Evolutionary conservation across 2,329 filamentous ascomycete species (phyloP).

Genomic region (Arthroderma sp.): DNA sequence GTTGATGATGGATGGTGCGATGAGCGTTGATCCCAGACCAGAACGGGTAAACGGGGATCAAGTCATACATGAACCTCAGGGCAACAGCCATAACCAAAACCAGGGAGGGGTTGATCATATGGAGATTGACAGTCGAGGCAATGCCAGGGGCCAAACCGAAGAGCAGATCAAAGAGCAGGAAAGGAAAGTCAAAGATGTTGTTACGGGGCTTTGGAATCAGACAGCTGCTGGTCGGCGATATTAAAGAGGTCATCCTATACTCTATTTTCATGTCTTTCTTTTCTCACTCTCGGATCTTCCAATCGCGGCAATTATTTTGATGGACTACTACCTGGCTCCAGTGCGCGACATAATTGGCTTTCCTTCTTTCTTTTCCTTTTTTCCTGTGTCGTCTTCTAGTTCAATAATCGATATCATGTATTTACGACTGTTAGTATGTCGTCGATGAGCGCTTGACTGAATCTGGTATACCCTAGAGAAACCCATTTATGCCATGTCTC

Average conservation of each 20-base stretch:
- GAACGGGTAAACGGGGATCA: conserved; percentile 33
- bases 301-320: too few relatives aligned
- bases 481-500: too few relatives aligned
- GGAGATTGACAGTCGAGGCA: conserved; percentile 46
- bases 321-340: too few relatives aligned
- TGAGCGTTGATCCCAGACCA: conserved; percentile 42
- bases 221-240: conserved; percentile 14
- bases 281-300: not conserved
- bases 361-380: too few relatives aligned
- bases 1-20: conserved; percentile 50
- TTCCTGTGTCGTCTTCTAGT: too few relatives aligned
- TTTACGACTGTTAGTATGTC: too few relatives aligned
- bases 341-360: too few relatives aligned
- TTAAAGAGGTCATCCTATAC: not conserved
- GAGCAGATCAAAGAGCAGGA: conserved; percentile 50
- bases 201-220: conserved; percentile 43
- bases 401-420: too few relatives aligned
- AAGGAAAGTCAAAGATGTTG: conserved; percentile 45
- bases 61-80: conserved; percentile 18
- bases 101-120: conserved; percentile 23
- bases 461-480: too few relatives aligned
- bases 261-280: not conserved
- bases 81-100: conserved; percentile 7
- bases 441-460: too few relatives aligned
- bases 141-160: conserved; percentile 49